Evolutionary conservation across 78 protist genomes (phyloP), one percentile per base, ranked within the genome.

Genomic region (Speleostelium caveatum): DNA sequence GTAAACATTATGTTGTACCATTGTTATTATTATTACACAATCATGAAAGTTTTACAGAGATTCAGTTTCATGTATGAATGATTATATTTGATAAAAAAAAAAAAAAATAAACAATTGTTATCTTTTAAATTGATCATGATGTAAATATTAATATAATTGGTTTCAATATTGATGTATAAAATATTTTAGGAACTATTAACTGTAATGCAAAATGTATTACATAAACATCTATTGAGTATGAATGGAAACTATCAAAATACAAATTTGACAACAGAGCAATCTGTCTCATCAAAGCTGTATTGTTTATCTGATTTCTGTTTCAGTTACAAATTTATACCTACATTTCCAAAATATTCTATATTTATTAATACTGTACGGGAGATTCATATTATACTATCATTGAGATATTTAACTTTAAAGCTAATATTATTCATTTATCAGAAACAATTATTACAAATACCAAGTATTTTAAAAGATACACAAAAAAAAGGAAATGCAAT

Each of bases 1-100:
- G 74, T 26, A 53, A 75, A 51, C 32, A 45, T 36, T 51, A 75
- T 75, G 86, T 75, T n/a, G 60, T 75, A 49, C 86, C 86, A 32
- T 75, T 75, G 19, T 49, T 61, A 62, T 62, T 75, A 33, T 45
- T 75, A 17, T 75, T 75, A 75, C 86, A 75, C 45, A 73, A 75
- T 22, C 51, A 75, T 62, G 10, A 65, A 16, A 1, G 14, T 0
- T 75, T 75, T 33, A 62, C 33, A 39, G 72, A 75, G 14, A 24
- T 62, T 42, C 72, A 61, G 33, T 75, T 75, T 62, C 73, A 45
- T 28, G 72, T 65, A 36, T 8, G 26, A 8, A n/a, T n/a, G n/a
- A n/a, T n/a, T 56, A 56, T 19, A 56, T 56, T 56, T n/a, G 4
- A 10, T 14, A 56, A 3, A 56, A 14, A 56, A 19, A 4, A 21